phyloP scores from a whole-genome alignment of 495 filamentous ascomycete genomes.

The Cryomyces minteri region DNA sequence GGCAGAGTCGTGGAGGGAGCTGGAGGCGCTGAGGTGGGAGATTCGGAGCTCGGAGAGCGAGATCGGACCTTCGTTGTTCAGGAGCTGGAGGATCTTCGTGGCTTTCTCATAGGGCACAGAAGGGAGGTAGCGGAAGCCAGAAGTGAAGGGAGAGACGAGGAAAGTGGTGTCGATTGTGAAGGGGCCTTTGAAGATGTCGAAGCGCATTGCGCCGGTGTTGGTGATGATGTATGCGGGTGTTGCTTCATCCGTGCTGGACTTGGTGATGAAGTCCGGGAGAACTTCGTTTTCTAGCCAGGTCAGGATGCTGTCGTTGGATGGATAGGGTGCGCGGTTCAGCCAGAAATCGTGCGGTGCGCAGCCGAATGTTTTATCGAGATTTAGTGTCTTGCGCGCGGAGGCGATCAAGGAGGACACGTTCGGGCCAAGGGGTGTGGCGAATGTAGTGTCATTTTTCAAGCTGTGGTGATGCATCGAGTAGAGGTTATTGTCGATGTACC shows the following conservation, averaged over 20 bases:
- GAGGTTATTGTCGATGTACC: constrained; percentile 93
- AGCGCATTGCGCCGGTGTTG: constrained; percentile 83
- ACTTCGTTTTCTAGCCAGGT: constrained; percentile 61
- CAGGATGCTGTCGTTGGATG: constrained; percentile 51
- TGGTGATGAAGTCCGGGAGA: constrained; percentile 41
- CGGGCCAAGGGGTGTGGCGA: constrained; percentile 59
- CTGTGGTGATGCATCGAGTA: constrained; percentile 72
- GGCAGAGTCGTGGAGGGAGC: background rate
- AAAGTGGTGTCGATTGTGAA: constrained; percentile 78
- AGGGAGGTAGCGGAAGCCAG: constrained; percentile 55
- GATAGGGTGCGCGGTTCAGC: constrained; percentile 60
- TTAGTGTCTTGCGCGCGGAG: constrained; percentile 44
- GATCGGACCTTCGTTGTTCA: constrained; percentile 54
- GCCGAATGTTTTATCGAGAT: constrained; percentile 57
- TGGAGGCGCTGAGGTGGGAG: too few relatives aligned
- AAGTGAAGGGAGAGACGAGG: constrained; percentile 77
- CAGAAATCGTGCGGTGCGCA: constrained; percentile 71
- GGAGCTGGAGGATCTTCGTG: constrained; percentile 43
- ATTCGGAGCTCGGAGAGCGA: constrained; percentile 12
- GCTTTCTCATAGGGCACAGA: constrained; percentile 65
- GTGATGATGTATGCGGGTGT: constrained; percentile 50
- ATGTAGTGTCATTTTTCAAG: constrained; percentile 44
- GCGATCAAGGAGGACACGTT: constrained; percentile 58
- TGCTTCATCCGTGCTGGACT: constrained; percentile 19
- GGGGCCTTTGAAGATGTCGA: constrained; percentile 82